Percentiles rank a stretch among this genome's conserved stretches.
These are phyloP conservation scores for Skeletonema tropicum DNA, from an alignment of 108 stramenopile genomes.

Conservation along the genomic window DNA sequence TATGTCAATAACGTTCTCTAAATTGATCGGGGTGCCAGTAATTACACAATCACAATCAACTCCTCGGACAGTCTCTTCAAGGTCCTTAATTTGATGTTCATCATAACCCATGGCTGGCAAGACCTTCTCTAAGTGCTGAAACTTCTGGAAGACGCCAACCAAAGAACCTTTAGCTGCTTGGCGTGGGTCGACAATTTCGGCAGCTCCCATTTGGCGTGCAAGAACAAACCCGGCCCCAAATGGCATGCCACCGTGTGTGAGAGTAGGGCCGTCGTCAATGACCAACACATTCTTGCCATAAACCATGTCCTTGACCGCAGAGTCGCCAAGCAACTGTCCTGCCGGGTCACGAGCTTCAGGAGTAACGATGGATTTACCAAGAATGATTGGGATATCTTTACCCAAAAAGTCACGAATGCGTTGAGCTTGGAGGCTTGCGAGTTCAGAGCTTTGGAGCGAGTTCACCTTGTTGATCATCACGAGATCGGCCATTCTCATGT, in stretches of 20 bases:
- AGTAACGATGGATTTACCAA: slow-evolving; percentile 46
- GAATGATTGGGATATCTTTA: slow-evolving; percentile 36
- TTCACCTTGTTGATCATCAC: slow-evolving; percentile 57
- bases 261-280: slow-evolving; percentile 59
- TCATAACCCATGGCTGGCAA: slow-evolving; percentile 67
- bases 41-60: slow-evolving; percentile 52
- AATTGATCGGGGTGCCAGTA: slow-evolving; percentile 54
- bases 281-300: slow-evolving; percentile 57
- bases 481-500: slow-evolving; percentile 47
- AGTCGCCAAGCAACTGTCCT: slow-evolving; percentile 14
- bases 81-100: slow-evolving; percentile 47
- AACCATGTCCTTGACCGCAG: slow-evolving; percentile 39
- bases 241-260: slow-evolving; percentile 63
- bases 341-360: slow-evolving; percentile 35
- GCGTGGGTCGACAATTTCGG: slow-evolving; percentile 59
- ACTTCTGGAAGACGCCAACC: slow-evolving; percentile 47
- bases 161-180: slow-evolving; percentile 54
- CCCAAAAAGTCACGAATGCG: slow-evolving; percentile 24
- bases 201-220: slow-evolving; percentile 51
- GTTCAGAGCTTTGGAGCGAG: slow-evolving; percentile 22
- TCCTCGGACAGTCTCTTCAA: slow-evolving; percentile 46
- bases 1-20: slow-evolving; percentile 39
- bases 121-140: slow-evolving; percentile 44
- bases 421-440: slow-evolving; percentile 41
- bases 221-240: slow-evolving; percentile 60